phyloP scores from a whole-genome alignment of 768 basidiomycete species.

The Lanmaoa rubissima region DNA sequence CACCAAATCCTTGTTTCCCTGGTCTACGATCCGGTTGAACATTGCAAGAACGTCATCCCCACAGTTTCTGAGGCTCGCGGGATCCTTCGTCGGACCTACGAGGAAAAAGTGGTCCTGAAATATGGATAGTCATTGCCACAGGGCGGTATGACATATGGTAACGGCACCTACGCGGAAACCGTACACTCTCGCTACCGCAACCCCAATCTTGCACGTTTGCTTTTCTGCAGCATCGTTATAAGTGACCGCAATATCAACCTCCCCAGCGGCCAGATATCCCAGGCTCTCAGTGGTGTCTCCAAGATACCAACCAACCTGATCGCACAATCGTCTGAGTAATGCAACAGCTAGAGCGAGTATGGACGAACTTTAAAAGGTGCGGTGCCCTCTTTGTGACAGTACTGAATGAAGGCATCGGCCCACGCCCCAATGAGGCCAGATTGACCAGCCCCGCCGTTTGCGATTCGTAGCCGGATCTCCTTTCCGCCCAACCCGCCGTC shows the following conservation, averaged over 20 bases:
- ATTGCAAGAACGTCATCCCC: slow-evolving; percentile 33
- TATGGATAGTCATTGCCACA: background rate
- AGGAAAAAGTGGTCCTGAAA: slow-evolving; percentile 50
- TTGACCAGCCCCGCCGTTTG: slow-evolving; percentile 53
- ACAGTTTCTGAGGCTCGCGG: slow-evolving; percentile 40
- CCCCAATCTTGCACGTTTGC: slow-evolving; percentile 31
- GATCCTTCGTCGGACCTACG: slow-evolving; percentile 48
- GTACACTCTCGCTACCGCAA: slow-evolving; percentile 37
- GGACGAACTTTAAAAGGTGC: slow-evolving; percentile 28
- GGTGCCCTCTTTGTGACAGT: slow-evolving; percentile 12
- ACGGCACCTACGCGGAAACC: slow-evolving; percentile 42
- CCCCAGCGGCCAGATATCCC: slow-evolving; percentile 38
- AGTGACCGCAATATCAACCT: slow-evolving; percentile 50
- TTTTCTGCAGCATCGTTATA: slow-evolving; percentile 52
- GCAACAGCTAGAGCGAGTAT: slow-evolving; percentile 26
- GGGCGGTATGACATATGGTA: background rate
- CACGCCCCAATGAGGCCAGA: slow-evolving; percentile 47
- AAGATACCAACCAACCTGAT: slow-evolving; percentile 54
- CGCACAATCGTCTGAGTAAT: background rate
- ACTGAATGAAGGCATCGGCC: slow-evolving; percentile 47
- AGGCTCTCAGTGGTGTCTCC: slow-evolving; percentile 56
- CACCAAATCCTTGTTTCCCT: slow-evolving; percentile 42
- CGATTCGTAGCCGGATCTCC: slow-evolving; percentile 43
- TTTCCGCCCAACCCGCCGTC: slow-evolving; percentile 37
- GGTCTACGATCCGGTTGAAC: slow-evolving; percentile 47